phyloP scores from a whole-genome alignment of 768 basidiomycete species.

The Collybiopsis confluens region DNA sequence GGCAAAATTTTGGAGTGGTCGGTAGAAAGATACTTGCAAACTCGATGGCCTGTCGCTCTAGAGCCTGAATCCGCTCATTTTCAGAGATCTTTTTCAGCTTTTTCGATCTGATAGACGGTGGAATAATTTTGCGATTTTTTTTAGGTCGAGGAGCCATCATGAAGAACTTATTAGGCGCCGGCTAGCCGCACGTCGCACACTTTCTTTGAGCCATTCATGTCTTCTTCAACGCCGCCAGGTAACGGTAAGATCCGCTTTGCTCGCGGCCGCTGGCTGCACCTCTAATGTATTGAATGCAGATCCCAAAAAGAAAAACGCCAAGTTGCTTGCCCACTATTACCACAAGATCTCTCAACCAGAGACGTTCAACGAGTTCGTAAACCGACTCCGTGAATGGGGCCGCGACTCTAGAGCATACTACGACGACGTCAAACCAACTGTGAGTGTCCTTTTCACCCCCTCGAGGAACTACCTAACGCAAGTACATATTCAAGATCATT shows the following conservation, averaged over 20 bases:
- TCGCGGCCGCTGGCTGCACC: too few species aligned
- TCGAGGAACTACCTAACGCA: slow-evolving; percentile 4
- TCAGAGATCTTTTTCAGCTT: slow-evolving; percentile 29
- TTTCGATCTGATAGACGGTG: slow-evolving; percentile 6
- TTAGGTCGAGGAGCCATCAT: slow-evolving; percentile 1
- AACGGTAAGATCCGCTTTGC: too few species aligned
- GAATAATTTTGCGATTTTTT: slow-evolving; percentile 4
- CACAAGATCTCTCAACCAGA: background rate
- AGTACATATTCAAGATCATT: slow-evolving; percentile 35
- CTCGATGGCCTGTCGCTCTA: slow-evolving; percentile 16
- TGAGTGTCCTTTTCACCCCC: slow-evolving; percentile 18
- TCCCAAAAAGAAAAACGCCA: background rate
- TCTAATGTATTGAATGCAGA: too few species aligned
- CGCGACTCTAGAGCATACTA: slow-evolving; percentile 50
- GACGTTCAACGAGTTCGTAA: slow-evolving; percentile 14
- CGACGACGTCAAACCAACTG: slow-evolving; percentile 42
- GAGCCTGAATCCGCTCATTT: slow-evolving; percentile 31
- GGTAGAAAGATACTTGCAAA: slow-evolving; percentile 18
- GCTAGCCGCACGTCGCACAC: too few species aligned
- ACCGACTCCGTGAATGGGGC: slow-evolving; percentile 44
- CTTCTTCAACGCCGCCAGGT: too few species aligned
- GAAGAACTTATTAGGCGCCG: too few species aligned
- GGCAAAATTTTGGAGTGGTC: too few species aligned
- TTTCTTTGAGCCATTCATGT: too few species aligned
- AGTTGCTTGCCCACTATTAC: background rate